Evolutionary conservation across 805 yeast genomes (phyloP).

Genomic region (Yarrowia deformans): DNA sequence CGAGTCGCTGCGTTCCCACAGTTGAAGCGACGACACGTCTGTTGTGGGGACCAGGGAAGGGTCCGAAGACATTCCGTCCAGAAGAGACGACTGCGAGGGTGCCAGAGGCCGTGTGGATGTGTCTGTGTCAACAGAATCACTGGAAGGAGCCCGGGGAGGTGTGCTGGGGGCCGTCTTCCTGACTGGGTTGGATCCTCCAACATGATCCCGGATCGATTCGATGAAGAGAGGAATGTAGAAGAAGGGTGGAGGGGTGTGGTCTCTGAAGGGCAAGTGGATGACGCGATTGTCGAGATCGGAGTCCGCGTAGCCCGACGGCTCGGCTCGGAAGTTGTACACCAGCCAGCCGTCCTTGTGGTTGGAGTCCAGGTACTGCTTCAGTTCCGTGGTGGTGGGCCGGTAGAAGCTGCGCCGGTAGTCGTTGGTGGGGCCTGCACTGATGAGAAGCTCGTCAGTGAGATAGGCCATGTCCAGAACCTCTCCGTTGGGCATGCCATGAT

Average conservation of each 20-base stretch:
- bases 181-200: slow-evolving; percentile 45
- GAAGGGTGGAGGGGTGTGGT: slow-evolving; percentile 80
- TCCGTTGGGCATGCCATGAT: slow-evolving; percentile 44
- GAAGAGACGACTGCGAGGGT: slow-evolving; percentile 1
- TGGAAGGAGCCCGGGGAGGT: slow-evolving; percentile 22
- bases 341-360: slow-evolving; percentile 69
- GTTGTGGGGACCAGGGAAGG: slow-evolving; percentile 21
- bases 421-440: slow-evolving; percentile 76
- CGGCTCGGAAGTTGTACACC: slow-evolving; percentile 75
- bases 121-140: slow-evolving; percentile 10
- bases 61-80: slow-evolving; percentile 13
- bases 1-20: slow-evolving; percentile 21
- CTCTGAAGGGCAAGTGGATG: slow-evolving; percentile 66
- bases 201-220: slow-evolving; percentile 56
- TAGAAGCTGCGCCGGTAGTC: slow-evolving; percentile 55
- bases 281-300: slow-evolving; percentile 51
- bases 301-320: slow-evolving; percentile 56
- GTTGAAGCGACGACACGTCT: slow-evolving; percentile 32
- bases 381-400: slow-evolving; percentile 60
- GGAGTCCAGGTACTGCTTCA: slow-evolving; percentile 57
- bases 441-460: slow-evolving; percentile 69
- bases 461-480: slow-evolving; percentile 67
- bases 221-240: slow-evolving; percentile 56
- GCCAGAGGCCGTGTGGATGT: slow-evolving; percentile 24
- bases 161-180: slow-evolving; percentile 1